Conservation (phyloP, 108 stramenopile species). For the Skeletonema costatum region DNA sequence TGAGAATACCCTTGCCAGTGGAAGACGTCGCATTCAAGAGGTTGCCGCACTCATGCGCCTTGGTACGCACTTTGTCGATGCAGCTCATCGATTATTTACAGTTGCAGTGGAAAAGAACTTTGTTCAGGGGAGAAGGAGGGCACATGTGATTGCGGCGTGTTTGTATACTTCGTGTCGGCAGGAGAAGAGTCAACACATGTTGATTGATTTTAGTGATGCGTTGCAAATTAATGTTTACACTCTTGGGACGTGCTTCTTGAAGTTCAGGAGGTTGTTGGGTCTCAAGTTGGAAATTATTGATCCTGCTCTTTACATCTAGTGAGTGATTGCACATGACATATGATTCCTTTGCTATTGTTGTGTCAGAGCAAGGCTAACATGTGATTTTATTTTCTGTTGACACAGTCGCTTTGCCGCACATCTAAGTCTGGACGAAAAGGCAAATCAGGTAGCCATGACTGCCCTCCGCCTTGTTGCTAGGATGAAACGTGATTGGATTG, state of each 20-base stretch:
- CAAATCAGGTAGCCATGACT: constrained; percentile 87
- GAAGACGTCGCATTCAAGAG: constrained; percentile 81
- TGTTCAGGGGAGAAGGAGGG: constrained; percentile 88
- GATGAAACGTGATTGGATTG: constrained; percentile 99
- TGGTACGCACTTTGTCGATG: constrained; percentile 85
- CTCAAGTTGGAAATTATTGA: constrained; percentile 95
- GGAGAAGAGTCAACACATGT: constrained; percentile 96
- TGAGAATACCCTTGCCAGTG: constrained; percentile 92
- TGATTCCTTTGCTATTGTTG: background rate
- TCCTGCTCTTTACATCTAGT: constrained; percentile 97
- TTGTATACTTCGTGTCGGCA: constrained; percentile 98
- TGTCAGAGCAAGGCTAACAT: background rate
- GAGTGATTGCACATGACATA: constrained; percentile 8
- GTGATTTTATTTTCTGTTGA: background rate
- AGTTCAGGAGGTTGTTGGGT: constrained; percentile 90
- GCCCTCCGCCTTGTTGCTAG: constrained; percentile 91
- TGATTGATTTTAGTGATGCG: constrained; percentile 98
- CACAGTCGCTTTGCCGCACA: constrained; percentile 93
- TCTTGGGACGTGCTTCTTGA: constrained; percentile 95
- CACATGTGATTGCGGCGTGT: constrained; percentile 96
- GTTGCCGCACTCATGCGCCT: constrained; percentile 85
- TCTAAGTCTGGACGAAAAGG: constrained; percentile 94
- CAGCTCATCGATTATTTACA: constrained; percentile 90
- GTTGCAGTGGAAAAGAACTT: constrained; percentile 97
- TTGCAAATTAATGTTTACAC: constrained; percentile 98